Evolutionary conservation across 2,329 filamentous ascomycete species (phyloP), one percentile per base, ranked within the genome.

Genomic region (Amphichorda felina): DNA sequence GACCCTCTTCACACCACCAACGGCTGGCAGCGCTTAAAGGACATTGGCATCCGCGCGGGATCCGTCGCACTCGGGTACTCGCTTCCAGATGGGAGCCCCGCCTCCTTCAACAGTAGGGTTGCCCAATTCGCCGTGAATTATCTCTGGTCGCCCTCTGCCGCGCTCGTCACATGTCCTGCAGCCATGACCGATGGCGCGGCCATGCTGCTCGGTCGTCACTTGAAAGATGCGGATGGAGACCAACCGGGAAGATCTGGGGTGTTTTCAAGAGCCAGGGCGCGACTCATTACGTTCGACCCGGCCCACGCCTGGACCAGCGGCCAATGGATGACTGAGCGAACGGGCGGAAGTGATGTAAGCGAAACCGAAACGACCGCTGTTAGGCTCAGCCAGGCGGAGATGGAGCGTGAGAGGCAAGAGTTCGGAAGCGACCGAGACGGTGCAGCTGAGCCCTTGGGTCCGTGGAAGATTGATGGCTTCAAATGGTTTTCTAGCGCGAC

Each of bases 321-420:
- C 0, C 80, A 85, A 50, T 85, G 81, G 80, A 84, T 85, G 80
- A 85, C 80, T 0, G 79, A 84, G 45, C 64, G 79, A 3, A 64
- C 67, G 0, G 79, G 79, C 2, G 80, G 79, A 0, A 81, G 75
- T 42, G 80, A 85, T 45, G 76, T 84, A 2, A 74, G 73, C 4
- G 64, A 68, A 26, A 82, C 75, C 0, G 79, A 85, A 53, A 84
- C 79, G 0, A 54, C 70, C 4, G 76, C 77, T 4, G 53, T 38
- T 18, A 46, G 5, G 8, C 10, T 26, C 7, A 4, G 5, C 9
- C n/a, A 8, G 1, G 11, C 32, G 15, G 17, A 16, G 4, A n/a
- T 14, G n/a, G 29, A 7, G 8, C 15, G 5, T 10, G 33, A 22
- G 3, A 24, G 28, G 15, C 7, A 35, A 10, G 9, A 13, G n/a